These are phyloP conservation scores for Escovopsis sp. DNA, from an alignment of 2,329 filamentous ascomycete genomes.

Conservation along the genomic window DNA sequence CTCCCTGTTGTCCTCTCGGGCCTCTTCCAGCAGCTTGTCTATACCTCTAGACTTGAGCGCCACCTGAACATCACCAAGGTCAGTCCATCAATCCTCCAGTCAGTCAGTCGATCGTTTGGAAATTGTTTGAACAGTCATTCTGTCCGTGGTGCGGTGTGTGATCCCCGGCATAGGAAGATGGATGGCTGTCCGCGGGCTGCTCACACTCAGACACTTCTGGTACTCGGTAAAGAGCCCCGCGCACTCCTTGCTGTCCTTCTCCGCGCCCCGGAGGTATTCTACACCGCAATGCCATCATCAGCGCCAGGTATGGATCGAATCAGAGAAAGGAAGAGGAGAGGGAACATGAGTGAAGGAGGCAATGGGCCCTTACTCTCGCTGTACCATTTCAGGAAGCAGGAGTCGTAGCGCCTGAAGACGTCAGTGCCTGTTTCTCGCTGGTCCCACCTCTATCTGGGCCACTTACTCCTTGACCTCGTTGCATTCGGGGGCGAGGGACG, in stretches of 20 bases:
- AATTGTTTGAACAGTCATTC: no score
- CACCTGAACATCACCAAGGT: no score
- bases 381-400: slow-evolving; percentile 98
- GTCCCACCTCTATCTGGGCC: background rate
- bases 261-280: slow-evolving; percentile 84
- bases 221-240: slow-evolving; percentile 77
- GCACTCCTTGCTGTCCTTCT: slow-evolving; percentile 72
- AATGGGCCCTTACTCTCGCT: slow-evolving; percentile 63
- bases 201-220: slow-evolving; percentile 66
- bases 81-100: no score
- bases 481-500: slow-evolving; percentile 85
- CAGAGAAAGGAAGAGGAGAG: background rate
- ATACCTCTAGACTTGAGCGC: slow-evolving; percentile 81
- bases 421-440: background rate
- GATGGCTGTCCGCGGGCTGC: no score
- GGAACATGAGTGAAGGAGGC: slow-evolving; percentile 5
- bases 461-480: slow-evolving; percentile 89
- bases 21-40: slow-evolving; percentile 83
- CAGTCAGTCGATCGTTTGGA: no score
- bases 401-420: slow-evolving; percentile 66
- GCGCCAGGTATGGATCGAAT: no score
- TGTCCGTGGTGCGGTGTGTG: no score
- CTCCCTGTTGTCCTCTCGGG: slow-evolving; percentile 75
- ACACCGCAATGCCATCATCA: no score
- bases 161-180: slow-evolving; percentile 13